phyloP scores from a whole-genome alignment of 2,329 filamentous ascomycete genomes.

The Exophiala viscosa region DNA sequence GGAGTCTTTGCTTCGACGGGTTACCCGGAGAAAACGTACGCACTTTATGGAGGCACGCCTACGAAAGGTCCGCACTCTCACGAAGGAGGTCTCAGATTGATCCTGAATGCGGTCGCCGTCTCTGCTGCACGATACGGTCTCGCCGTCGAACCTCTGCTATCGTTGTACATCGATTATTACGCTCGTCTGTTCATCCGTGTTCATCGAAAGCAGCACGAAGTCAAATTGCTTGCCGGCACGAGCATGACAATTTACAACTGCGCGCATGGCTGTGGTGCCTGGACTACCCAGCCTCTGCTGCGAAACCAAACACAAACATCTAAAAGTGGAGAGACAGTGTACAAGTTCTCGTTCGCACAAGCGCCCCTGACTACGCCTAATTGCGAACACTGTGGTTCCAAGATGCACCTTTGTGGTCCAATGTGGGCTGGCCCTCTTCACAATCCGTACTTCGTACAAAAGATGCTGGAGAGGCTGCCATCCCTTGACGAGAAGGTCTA shows the following conservation, averaged over 20 bases:
- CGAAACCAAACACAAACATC: conserved; percentile 63
- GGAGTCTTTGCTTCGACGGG: conserved; percentile 91
- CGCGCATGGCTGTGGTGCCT: conserved; percentile 85
- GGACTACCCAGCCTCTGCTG: conserved; percentile 75
- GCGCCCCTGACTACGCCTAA: conserved; percentile 63
- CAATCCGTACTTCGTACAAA: conserved; percentile 74
- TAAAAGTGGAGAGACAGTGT: conserved; percentile 68
- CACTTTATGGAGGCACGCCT: conserved; percentile 87
- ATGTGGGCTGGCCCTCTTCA: conserved; percentile 95
- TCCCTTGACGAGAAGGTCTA: conserved; percentile 66
- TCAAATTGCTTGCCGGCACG: conserved; percentile 86
- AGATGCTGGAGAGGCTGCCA: conserved; percentile 70
- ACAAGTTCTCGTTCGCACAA: conserved; percentile 72
- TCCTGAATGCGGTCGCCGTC: conserved; percentile 75
- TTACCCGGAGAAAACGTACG: conserved; percentile 89
- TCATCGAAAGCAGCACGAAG: conserved; percentile 71
- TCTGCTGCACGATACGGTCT: conserved; percentile 82
- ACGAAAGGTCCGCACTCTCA: conserved; percentile 82
- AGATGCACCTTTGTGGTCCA: conserved; percentile 82
- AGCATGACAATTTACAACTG: conserved; percentile 93
- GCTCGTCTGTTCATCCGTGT: conserved; percentile 83
- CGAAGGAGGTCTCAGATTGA: conserved; percentile 81
- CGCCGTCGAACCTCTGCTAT: conserved; percentile 83
- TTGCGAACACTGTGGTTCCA: conserved; percentile 81
- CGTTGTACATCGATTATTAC: conserved; percentile 95